Evolutionary conservation across 208 protist species (phyloP), one percentile per base, ranked within the genome.

Genomic region (Porcisia hertigi): DNA sequence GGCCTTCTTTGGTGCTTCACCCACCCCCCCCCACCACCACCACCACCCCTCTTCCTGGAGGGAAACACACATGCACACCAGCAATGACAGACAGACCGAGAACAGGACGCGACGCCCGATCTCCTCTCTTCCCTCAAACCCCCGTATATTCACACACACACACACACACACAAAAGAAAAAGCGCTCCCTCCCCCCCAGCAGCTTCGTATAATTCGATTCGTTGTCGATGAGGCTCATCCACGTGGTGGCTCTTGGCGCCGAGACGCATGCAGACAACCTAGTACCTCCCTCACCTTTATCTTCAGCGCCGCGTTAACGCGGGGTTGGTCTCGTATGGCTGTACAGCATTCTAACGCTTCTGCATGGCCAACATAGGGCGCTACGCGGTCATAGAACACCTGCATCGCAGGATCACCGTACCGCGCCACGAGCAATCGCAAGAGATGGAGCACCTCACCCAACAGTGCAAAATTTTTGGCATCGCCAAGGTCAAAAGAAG

Each of bases 381-480:
- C 71, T 5, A 95, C 62, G 9, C 72, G 49, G n/a, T 86, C 80
- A 59, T 89, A 93, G 34, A 95, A 57, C 39, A 81, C 69, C 78
- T 89, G 76, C 79, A 89, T 78, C 23, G 80, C 85, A 0, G 76
- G 53, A 9, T 92, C 87, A 5, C 80, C 82, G n/a, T 80, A 76
- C 18, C 79, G 85, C 4, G 60, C n/a, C 54, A 76, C 73, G 54
- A 59, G n/a, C 63, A 74, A 41, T 41, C 81, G 75, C 23, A 82
- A 86, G 4, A 95, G 60, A 36, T 83, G 75, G n/a, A 86, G 75
- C 12, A 88, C 64, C 53, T 95, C 88, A 3, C 83, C 88, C 41
- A 93, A 54, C 16, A 93, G 53, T 54, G 93, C 41, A 66, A 87
- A 81, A 75, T 86, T 93, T 80, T 93, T 93, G 3, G 88, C 91